These are phyloP conservation scores for Microcera coccophila DNA, from an alignment of 2,329 filamentous ascomycete genomes.

Conservation along the genomic window DNA sequence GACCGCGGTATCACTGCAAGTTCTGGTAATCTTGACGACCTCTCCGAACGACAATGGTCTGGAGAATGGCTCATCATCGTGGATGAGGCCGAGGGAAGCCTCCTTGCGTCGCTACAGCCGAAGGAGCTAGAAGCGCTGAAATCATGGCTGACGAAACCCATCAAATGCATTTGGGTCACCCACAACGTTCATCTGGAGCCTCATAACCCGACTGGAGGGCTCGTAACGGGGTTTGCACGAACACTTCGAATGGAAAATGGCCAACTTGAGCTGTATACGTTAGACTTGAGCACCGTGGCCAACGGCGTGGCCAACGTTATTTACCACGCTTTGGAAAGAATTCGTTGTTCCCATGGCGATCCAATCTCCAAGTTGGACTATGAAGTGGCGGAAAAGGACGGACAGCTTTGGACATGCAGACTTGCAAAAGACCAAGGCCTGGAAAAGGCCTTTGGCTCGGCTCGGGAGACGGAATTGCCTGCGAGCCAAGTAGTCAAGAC, in stretches of 20 bases:
- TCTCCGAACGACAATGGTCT: slow-evolving; percentile 11
- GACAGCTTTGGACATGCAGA: slow-evolving; percentile 22
- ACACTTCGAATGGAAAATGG: slow-evolving; percentile 19
- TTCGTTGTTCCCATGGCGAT: slow-evolving; percentile 18
- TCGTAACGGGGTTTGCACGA: slow-evolving; percentile 21
- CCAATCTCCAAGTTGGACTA: slow-evolving; percentile 22
- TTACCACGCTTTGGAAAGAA: slow-evolving; percentile 16
- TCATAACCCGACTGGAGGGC: slow-evolving; percentile 18
- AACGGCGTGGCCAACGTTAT: slow-evolving; percentile 9
- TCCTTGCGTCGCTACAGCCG: slow-evolving; percentile 14
- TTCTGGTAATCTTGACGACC: slow-evolving; percentile 12
- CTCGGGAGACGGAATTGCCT: slow-evolving; percentile 14
- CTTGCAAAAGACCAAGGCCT: slow-evolving; percentile 17
- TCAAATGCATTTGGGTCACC: slow-evolving; percentile 23
- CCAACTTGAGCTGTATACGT: slow-evolving; percentile 19
- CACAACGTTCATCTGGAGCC: slow-evolving; percentile 20
- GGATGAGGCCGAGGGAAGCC: slow-evolving; percentile 17
- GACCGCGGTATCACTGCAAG: slow-evolving; percentile 10
- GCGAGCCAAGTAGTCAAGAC: slow-evolving; percentile 6
- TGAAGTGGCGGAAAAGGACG: slow-evolving; percentile 21
- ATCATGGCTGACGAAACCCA: slow-evolving; percentile 12
- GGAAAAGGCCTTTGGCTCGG: slow-evolving; percentile 19
- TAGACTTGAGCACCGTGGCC: slow-evolving; percentile 18
- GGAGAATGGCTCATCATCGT: slow-evolving; percentile 19
- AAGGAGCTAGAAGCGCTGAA: slow-evolving; percentile 16